phyloP scores from a whole-genome alignment of 2,329 filamentous ascomycete genomes.

The Microascus cirrosus region DNA sequence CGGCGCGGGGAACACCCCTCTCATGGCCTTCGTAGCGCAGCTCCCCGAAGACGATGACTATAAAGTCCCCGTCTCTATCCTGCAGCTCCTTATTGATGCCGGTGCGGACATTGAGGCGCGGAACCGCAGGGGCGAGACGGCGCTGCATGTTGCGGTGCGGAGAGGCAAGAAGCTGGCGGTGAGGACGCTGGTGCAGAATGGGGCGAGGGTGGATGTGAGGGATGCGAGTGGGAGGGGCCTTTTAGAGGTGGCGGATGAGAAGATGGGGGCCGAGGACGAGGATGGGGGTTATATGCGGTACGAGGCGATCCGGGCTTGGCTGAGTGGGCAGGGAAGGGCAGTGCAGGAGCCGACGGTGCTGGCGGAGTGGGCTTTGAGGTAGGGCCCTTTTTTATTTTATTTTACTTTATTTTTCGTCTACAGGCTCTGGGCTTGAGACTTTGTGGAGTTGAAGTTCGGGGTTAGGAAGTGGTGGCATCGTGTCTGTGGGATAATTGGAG shows the following conservation, averaged over 20 bases:
- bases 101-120: conserved; percentile 37
- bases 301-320: conserved; percentile 32
- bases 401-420: not conserved
- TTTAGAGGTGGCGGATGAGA: conserved; percentile 31
- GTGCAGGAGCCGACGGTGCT: conserved; percentile 25
- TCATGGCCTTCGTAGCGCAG: conserved; percentile 42
- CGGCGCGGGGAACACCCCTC: conserved; percentile 36
- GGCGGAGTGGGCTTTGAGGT: conserved; percentile 25
- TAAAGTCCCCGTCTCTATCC: conserved; percentile 28
- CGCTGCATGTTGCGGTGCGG: conserved; percentile 41
- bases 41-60: conserved; percentile 40
- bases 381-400: not conserved
- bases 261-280: conserved; percentile 20
- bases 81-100: conserved; percentile 27
- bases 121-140: conserved; percentile 43
- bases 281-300: conserved; percentile 26
- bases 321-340: conserved; percentile 25
- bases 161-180: conserved; percentile 41
- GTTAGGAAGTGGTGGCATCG: not conserved
- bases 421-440: not conserved
- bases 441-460: not conserved
- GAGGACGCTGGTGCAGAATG: conserved; percentile 30
- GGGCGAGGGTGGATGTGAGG: conserved; percentile 34
- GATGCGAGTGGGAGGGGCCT: conserved; percentile 32
- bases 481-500: too few relatives aligned